These are phyloP conservation scores for Chalciporus pseudorubinellus DNA, from an alignment of 768 basidiomycete species.

Conservation along the genomic window DNA sequence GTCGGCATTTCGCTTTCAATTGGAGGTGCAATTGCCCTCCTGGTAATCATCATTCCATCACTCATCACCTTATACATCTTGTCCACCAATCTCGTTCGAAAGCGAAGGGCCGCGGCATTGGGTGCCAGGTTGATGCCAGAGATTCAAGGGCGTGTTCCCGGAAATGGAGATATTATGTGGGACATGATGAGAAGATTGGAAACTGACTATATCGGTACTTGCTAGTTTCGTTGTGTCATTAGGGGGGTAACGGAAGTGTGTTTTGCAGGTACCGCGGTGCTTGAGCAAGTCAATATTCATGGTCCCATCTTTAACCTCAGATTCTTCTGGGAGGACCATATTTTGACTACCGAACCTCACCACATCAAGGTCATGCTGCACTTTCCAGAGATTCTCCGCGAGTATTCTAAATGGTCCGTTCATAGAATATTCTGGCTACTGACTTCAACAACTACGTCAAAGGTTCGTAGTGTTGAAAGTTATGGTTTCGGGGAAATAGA, in stretches of 20 bases:
- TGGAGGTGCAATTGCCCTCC: conserved; percentile 3
- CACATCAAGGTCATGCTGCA: conserved; percentile 36
- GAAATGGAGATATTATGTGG: conserved; percentile 35
- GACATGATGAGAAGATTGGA: conserved; percentile 16
- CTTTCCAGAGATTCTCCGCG: neutral
- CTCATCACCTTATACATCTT: conserved; percentile 1
- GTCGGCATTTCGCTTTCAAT: conserved; percentile 12
- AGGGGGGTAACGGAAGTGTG: neutral
- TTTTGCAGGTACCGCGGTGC: conserved; percentile 22
- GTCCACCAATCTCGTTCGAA: conserved; percentile 6
- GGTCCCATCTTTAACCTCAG: conserved; percentile 41
- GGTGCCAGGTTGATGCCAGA: conserved; percentile 33
- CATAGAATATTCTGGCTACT: conserved; percentile 40
- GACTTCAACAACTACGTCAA: conserved; percentile 45
- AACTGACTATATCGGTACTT: conserved; percentile 38
- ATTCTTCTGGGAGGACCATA: conserved; percentile 46
- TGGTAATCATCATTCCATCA: conserved; percentile 1
- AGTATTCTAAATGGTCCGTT: neutral
- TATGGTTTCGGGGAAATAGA: neutral
- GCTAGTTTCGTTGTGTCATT: neutral
- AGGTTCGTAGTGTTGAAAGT: conserved; percentile 24
- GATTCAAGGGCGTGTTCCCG: conserved; percentile 31
- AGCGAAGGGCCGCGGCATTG: conserved; percentile 16
- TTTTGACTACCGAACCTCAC: conserved; percentile 51
- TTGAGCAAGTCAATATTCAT: conserved; percentile 22